These are phyloP conservation scores for Penicillium ochrochloron DNA, from an alignment of 495 filamentous ascomycete species.

Conservation along the genomic window DNA sequence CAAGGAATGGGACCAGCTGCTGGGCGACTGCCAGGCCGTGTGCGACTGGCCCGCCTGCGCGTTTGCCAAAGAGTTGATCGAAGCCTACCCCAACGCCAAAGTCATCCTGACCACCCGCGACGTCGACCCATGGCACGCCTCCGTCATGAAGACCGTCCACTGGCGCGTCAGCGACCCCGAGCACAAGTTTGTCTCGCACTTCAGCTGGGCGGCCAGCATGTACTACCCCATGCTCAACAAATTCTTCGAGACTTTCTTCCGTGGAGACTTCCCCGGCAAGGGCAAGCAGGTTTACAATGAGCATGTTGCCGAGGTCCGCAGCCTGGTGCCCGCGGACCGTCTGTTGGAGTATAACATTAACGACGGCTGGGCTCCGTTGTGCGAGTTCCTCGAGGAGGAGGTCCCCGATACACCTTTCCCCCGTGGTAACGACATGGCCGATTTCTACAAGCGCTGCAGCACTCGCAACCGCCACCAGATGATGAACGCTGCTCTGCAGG, in stretches of 20 bases:
- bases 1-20: conserved; percentile 69
- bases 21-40: conserved; percentile 68
- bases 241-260: conserved; percentile 62
- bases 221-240: conserved; percentile 64
- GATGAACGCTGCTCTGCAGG: conserved; percentile 60
- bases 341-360: conserved; percentile 68
- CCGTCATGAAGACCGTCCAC: conserved; percentile 56
- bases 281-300: conserved; percentile 57
- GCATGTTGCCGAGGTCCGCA: conserved; percentile 51
- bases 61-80: conserved; percentile 69
- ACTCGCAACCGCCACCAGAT: conserved; percentile 65
- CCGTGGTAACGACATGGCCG: conserved; percentile 54
- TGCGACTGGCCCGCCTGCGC: conserved; percentile 69
- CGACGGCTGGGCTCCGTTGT: conserved; percentile 70
- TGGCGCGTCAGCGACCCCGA: conserved; percentile 62
- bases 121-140: conserved; percentile 61
- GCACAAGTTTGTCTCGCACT: conserved; percentile 54
- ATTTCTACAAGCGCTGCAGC: conserved; percentile 64
- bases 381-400: conserved; percentile 65
- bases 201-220: conserved; percentile 61
- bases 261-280: conserved; percentile 54
- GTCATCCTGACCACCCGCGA: conserved; percentile 67
- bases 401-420: conserved; percentile 57
- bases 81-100: conserved; percentile 72
- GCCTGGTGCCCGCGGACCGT: conserved; percentile 49